Evolutionary conservation across 2,329 filamentous ascomycete genomes (phyloP), one percentile per base, ranked within the genome.

Genomic region (Neofusicoccum umdonicola): DNA sequence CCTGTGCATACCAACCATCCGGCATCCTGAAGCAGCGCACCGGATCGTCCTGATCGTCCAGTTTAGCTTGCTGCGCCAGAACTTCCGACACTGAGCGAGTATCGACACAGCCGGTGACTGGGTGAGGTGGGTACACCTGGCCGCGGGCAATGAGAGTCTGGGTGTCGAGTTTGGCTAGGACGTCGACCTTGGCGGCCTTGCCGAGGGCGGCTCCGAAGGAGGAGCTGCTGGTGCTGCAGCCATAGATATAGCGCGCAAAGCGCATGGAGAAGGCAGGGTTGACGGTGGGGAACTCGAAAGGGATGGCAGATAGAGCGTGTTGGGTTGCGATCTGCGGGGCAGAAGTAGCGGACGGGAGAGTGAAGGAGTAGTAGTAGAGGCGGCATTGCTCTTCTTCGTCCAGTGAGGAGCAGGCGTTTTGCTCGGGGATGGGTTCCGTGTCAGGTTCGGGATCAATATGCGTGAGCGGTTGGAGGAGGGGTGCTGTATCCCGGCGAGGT

Each of bases 351-450:
- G 71, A 66, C 0, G 70, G 63, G 1, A 89, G 73, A 1, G 80
- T 77, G 69, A 91, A 90, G 42, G 81, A 80, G 71, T 90, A 90
- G 70, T 90, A 90, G 73, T 90, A 91, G 0, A 91, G 79, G 4
- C 88, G 83, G 66, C 88, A 91, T 72, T 91, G 87, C 51, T 89
- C 86, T 67, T 87, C 83, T 66, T 90, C 87, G 1, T 64, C 45
- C 2, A 15, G 3, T 1, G 6, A 15, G 4, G 22, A 37, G 9
- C 12, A 17, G 1, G 15, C 15, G 65, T 48, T 8, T 42, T 58
- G 22, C 3, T 47, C 15, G 6, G 22, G 6, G 11, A 42, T 22
- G 22, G 39, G 4, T 9, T 47, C 31, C 17, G 42, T 17, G 12
- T 60, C 56, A 9, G 56, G 56, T 11, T 45, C 22, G 19, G 48